A percentile compares a stretch with the other conserved stretches of the same genome.
Conservation (phyloP, 495 filamentous ascomycete genomes). For the Penicillium steckii region DNA sequence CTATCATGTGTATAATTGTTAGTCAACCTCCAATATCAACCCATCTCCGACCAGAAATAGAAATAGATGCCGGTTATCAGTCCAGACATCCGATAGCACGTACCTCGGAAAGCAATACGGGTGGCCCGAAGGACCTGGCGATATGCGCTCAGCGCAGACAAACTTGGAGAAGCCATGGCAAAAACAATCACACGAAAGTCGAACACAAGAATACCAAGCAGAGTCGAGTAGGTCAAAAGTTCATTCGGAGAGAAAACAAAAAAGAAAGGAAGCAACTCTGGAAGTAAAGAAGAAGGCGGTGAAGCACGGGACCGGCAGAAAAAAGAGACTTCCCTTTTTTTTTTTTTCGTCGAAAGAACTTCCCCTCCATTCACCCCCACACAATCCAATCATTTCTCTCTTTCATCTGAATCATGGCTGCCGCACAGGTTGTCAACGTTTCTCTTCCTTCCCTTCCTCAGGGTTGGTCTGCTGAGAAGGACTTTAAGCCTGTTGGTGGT, state of each 20-base stretch:
- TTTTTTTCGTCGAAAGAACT: constrained; percentile 7
- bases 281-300: constrained; percentile 37
- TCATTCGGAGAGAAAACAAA: background rate
- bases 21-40: no score
- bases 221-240: no score
- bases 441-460: constrained; percentile 74
- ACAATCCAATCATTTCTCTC: constrained; percentile 15
- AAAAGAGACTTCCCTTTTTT: constrained; percentile 30
- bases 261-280: background rate
- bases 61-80: no score
- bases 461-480: constrained; percentile 85
- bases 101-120: constrained; percentile 81
- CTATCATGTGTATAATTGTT: no score
- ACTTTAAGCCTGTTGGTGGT: constrained; percentile 77
- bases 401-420: constrained; percentile 46
- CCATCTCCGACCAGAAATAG: no score
- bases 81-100: constrained; percentile 7
- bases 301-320: constrained; percentile 31
- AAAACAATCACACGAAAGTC: no score
- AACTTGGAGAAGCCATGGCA: constrained; percentile 21
- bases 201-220: no score
- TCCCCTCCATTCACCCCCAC: constrained; percentile 16
- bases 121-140: constrained; percentile 79
- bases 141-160: constrained; percentile 76
- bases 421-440: constrained; percentile 45